phyloP scores from a whole-genome alignment of 768 basidiomycete genomes.

The Russula abietina region DNA sequence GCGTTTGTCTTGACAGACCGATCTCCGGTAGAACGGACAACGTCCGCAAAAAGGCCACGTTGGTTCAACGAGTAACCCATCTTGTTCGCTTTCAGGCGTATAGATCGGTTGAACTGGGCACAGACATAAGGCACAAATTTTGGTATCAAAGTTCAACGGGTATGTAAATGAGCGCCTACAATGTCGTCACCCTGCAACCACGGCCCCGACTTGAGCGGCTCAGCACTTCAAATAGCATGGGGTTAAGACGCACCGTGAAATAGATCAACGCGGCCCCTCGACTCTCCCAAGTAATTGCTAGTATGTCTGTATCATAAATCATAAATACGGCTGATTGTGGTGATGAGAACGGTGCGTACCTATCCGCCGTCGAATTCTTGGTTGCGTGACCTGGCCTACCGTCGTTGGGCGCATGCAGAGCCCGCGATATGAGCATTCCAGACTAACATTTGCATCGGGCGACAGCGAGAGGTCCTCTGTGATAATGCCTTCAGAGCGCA shows the following conservation, averaged over 20 bases:
- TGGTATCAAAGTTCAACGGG: not conserved
- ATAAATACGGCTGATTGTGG: not conserved
- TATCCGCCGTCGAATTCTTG: constrained; percentile 59
- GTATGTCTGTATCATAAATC: constrained; percentile 47
- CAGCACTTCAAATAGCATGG: not conserved
- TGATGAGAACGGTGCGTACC: constrained; percentile 31
- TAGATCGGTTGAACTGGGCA: constrained; percentile 79
- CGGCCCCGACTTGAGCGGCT: not conserved
- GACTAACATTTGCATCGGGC: constrained; percentile 48
- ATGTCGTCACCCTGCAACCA: constrained; percentile 76
- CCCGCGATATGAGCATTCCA: constrained; percentile 80
- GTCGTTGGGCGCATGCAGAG: constrained; percentile 42
- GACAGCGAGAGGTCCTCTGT: constrained; percentile 76
- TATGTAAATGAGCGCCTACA: constrained; percentile 39
- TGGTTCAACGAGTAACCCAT: constrained; percentile 87
- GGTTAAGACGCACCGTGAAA: constrained; percentile 59
- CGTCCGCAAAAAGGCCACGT: constrained; percentile 66
- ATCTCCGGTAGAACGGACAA: constrained; percentile 64
- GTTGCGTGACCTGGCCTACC: constrained; percentile 29
- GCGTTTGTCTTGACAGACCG: constrained; percentile 51
- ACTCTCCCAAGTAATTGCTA: constrained; percentile 71
- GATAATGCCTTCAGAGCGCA: constrained; percentile 58
- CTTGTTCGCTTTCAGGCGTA: constrained; percentile 76
- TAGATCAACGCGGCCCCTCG: constrained; percentile 87
- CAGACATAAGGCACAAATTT: constrained; percentile 4